phyloP scores from a whole-genome alignment of 2,329 filamentous ascomycete species.

The Penicillium sclerotiorum region DNA sequence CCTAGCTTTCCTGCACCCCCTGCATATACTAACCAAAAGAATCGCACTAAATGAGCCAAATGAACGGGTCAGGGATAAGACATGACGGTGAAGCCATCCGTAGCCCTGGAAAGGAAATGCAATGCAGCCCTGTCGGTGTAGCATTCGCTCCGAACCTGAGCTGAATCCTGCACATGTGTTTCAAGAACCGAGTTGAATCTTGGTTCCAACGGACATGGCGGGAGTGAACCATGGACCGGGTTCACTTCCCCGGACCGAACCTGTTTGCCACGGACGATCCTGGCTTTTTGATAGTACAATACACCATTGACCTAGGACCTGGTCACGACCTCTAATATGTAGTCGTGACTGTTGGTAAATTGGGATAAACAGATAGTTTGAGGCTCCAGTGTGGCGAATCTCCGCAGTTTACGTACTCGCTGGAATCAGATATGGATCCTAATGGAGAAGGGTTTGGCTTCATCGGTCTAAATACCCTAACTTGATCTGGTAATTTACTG shows the following conservation, averaged over 20 bases:
- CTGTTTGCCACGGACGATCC: slow-evolving; percentile 12
- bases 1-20: not conserved
- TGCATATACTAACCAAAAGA: slow-evolving; percentile 1
- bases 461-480: not conserved
- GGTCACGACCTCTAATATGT: too few species aligned
- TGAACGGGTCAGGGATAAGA: not conserved
- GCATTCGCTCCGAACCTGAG: too few species aligned
- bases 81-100: slow-evolving; percentile 2
- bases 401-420: not conserved
- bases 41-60: not conserved
- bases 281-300: not conserved
- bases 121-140: slow-evolving; percentile 1
- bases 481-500: not conserved
- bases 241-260: slow-evolving; percentile 11
- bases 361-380: not conserved
- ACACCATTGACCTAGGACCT: too few species aligned
- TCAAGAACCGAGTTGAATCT: too few species aligned
- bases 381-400: slow-evolving; percentile 3
- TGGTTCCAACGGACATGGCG: slow-evolving; percentile 4
- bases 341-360: too few species aligned
- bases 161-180: too few species aligned
- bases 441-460: too few species aligned
- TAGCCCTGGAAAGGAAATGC: too few species aligned
- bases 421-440: not conserved
- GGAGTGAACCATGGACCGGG: slow-evolving; percentile 29